Evolutionary conservation across 768 basidiomycete genomes (phyloP).

Genomic region (Phanerochaete carnosa): DNA sequence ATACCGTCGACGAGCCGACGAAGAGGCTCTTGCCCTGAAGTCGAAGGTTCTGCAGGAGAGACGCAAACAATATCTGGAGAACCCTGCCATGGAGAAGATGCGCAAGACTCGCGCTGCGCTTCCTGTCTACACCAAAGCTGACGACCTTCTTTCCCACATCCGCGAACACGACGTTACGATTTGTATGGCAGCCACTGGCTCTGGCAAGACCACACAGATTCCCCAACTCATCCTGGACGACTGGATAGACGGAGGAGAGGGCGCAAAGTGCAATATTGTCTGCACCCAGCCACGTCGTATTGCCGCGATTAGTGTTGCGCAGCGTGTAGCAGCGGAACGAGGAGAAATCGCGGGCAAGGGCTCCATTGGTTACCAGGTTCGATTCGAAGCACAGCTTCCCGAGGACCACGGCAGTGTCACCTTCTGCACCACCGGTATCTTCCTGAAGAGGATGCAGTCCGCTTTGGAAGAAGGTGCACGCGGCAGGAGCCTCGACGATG

Average conservation of each 20-base stretch:
- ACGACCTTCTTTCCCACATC: conserved; percentile 67
- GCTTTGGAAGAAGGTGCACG: conserved; percentile 48
- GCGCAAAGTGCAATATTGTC: conserved; percentile 82
- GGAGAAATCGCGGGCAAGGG: conserved; percentile 62
- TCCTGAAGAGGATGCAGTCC: conserved; percentile 82
- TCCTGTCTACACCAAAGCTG: conserved; percentile 70
- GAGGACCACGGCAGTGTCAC: conserved; percentile 81
- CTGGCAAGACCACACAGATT: conserved; percentile 93
- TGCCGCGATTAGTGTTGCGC: conserved; percentile 88
- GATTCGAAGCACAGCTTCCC: conserved; percentile 82
- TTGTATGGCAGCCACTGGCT: conserved; percentile 87
- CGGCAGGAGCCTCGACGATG: conserved; percentile 53
- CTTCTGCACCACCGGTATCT: conserved; percentile 91
- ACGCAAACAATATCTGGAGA: conserved; percentile 54
- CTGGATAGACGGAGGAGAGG: conserved; percentile 72
- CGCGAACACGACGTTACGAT: conserved; percentile 79
- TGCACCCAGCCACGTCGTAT: conserved; percentile 93
- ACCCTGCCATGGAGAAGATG: conserved; percentile 63
- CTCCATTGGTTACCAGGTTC: conserved; percentile 87
- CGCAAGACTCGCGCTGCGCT: conserved; percentile 63
- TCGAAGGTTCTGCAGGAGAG: conserved; percentile 53
- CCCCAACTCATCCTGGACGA: conserved; percentile 90
- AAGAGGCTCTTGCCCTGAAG: conserved; percentile 39
- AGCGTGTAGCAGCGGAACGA: conserved; percentile 87
- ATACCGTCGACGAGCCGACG: conserved; percentile 26